Base-by-base conservation (phyloP, 306 rosid species). In the Fragaria ananassa region DNA sequence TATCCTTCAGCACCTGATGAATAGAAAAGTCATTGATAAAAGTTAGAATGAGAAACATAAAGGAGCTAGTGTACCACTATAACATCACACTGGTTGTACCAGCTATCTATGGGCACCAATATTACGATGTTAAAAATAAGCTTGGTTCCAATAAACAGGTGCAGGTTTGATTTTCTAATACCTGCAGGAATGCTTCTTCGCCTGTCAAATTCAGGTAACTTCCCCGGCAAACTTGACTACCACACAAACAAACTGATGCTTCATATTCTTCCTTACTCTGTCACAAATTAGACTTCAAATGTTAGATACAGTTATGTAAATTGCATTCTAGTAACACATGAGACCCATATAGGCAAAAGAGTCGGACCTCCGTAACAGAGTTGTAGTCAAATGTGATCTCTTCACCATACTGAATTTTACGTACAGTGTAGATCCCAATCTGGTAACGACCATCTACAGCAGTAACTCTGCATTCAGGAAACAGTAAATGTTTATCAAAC, bases 241-340 rank as follows among this genome's bases (percentile, higher is more conserved):
- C 99, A 85, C 99, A 96, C 84, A 96, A 87, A 87, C 99, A 96
- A 68, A 96, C 99, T 0, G 99, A 96, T 18, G 97, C 99, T 85
- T 92, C 98, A 70, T 96, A 96, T 83, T 96, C 99, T 79, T 96
- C 99, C 90, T 96, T 96, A 82, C 99, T 96, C 99, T 96, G 85
- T 53, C 72, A 69, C 68, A 66, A 79, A 74, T 58, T 54, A 71
- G 68, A 79, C 39, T 78, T 10, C 72, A 78, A 65, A 70, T 10
- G 81, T 87, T 63, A 74, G 37, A 75, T n/a, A 60, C 10, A 21
- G 31, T 19, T 41, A 51, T 31, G 72, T 15, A 69, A 5, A 67
- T 23, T 68, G 71, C 69, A 54, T 62, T 66, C 15, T 56, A 17
- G 41, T 23, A 34, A 70, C 23, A 60, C 42, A 78, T 3, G 47